Conservation (phyloP, 306 rosid genomes). For the Castanea mollissima region DNA sequence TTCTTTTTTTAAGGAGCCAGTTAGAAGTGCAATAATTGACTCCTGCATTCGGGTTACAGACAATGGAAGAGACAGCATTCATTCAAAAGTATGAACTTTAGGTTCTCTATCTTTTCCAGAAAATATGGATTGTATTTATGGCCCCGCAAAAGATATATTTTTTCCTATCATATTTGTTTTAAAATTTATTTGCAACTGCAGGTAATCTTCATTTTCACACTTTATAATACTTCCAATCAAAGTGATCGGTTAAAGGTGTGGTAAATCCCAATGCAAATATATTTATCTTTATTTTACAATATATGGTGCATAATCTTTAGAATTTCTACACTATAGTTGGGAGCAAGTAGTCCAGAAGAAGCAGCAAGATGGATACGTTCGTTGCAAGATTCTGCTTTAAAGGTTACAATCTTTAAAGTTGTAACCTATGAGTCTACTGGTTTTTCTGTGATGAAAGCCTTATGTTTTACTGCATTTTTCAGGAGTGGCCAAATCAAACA, state of each 20-base stretch:
- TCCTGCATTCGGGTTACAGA: slow-evolving; percentile 66
- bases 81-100: slow-evolving; percentile 51
- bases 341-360: slow-evolving; percentile 91
- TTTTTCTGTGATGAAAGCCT: slow-evolving; percentile 25
- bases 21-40: slow-evolving; percentile 77
- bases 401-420: slow-evolving; percentile 45
- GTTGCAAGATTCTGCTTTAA: slow-evolving; percentile 63
- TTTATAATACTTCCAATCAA: slow-evolving; percentile 62
- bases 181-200: slow-evolving; percentile 34
- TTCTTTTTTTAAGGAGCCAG: slow-evolving; percentile 60
- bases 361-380: slow-evolving; percentile 86
- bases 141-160: neutral
- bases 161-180: slow-evolving; percentile 4
- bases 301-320: slow-evolving; percentile 8
- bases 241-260: slow-evolving; percentile 78
- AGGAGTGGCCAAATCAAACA: slow-evolving; percentile 57
- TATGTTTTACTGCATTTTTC: slow-evolving; percentile 21
- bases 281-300: slow-evolving; percentile 5
- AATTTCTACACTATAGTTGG: slow-evolving; percentile 50
- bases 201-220: slow-evolving; percentile 68
- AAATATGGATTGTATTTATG: slow-evolving; percentile 2
- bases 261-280: slow-evolving; percentile 6
- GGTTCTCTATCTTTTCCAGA: neutral
- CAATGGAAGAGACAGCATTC: slow-evolving; percentile 71
- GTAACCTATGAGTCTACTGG: slow-evolving; percentile 3